These are phyloP conservation scores for Dendrocalamus latiflorus DNA, from an alignment of 202 grass and related monocot species.

Conservation along the genomic window DNA sequence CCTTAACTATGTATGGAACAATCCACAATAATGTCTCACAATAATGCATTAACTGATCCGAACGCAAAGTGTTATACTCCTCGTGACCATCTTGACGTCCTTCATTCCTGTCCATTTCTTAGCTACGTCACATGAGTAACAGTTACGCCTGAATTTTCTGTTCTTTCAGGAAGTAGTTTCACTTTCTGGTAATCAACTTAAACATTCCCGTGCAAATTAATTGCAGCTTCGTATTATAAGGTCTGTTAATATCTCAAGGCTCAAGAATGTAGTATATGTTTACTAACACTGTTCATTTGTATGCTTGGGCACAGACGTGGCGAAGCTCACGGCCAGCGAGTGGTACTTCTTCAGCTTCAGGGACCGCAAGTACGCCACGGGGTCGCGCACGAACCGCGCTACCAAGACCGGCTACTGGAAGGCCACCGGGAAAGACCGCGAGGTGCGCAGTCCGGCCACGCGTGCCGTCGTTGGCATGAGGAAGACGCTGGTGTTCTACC, in stretches of 20 bases:
- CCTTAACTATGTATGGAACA: conserved; percentile 1
- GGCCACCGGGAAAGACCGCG: conserved; percentile 82
- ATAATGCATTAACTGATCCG: not conserved
- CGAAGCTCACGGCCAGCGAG: conserved; percentile 72
- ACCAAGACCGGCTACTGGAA: conserved; percentile 92
- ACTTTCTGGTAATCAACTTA: not conserved
- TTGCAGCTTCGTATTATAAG: not conserved
- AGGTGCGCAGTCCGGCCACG: conserved; percentile 40
- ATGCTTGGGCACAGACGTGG: conserved; percentile 44
- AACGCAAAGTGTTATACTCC: conserved; percentile 3
- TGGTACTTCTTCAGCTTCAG: conserved; percentile 99
- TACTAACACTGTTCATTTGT: not conserved
- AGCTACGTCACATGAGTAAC: conserved; percentile 40
- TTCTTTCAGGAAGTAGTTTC: conserved; percentile 2
- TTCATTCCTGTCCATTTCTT: conserved; percentile 23
- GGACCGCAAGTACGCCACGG: conserved; percentile 87
- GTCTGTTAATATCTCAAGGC: no score
- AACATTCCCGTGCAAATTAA: not conserved
- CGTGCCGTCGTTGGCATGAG: conserved; percentile 68
- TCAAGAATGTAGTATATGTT: not conserved
- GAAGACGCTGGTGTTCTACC: conserved; percentile 91
- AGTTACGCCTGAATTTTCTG: conserved; percentile 1
- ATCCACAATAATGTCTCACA: conserved; percentile 22
- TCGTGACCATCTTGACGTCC: conserved; percentile 34
- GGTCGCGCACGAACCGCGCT: conserved; percentile 79